Evolutionary conservation across 1,284 basidiomycete species (phyloP), one percentile per base, ranked within the genome.

Genomic region (Ustilago vetiveriae): DNA sequence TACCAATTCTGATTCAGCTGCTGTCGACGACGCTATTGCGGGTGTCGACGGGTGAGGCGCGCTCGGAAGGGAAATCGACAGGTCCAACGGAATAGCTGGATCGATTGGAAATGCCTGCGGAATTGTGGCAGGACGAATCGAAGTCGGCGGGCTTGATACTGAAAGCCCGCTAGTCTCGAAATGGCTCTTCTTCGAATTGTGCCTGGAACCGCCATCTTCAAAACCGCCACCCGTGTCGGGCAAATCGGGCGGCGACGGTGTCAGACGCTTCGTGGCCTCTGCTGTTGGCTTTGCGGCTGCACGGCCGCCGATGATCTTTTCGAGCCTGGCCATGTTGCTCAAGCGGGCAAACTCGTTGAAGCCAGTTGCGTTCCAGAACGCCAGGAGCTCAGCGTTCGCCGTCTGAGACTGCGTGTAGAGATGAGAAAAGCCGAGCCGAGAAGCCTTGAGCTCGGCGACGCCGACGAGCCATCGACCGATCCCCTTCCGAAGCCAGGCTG

Each of bases 391-490:
- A 10, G 30, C 16, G 7, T 26, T 27, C 7, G 16, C 21, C 24
- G 55, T 47, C 16, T 50, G 37, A 30, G 50, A 42, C 33, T 69
- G 59, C 26, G 66, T 63, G 21, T 66, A 66, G 13, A 71, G 57
- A 6, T 65, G 52, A 9, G 68, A 54, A 24, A 71, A 71, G 37
- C 68, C 68, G 0, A 66, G 45, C 43, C 55, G 57, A 35, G 50
- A 51, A 3, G 68, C 68, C 27, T 66, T 63, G 42, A 66, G 57
- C 36, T 66, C 68, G 7, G 58, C 63, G 3, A 53, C 47, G 7
- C 36, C 46, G 26, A 65, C 50, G 16, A 71, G 51, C 68, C 68
- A 71, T 30, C 57, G 68, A 17, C 68, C 68, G 23, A 71, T 58
- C 10, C 68, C 68, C 26, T 48, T 45, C 24, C 50, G 50, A 22